Evolutionary conservation across 2,329 filamentous ascomycete species (phyloP).

Genomic region (Cordyceps tenuipes): DNA sequence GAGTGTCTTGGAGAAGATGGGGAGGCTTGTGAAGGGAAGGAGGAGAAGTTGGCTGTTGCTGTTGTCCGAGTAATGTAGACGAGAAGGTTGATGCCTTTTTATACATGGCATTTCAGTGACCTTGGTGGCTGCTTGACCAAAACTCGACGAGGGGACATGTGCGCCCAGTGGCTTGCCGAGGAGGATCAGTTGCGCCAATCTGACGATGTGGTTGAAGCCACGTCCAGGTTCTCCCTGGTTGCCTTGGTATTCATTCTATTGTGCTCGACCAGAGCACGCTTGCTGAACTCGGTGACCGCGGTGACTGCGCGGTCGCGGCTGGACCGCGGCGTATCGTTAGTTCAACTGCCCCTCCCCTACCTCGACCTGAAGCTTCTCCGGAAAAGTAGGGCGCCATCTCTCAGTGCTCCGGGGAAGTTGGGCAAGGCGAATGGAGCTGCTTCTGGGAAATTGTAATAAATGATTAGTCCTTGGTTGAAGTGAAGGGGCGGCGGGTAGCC

Average conservation of each 20-base stretch:
- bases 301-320: background rate
- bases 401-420: background rate
- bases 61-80: background rate
- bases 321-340: background rate
- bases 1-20: background rate
- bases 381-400: background rate
- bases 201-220: background rate
- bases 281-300: background rate
- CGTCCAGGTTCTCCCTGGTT: background rate
- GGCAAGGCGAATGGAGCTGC: background rate
- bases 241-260: background rate
- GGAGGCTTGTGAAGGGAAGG: background rate
- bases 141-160: background rate
- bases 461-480: background rate
- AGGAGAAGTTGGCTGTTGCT: background rate
- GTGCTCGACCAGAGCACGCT: background rate
- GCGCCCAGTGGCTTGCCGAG: background rate
- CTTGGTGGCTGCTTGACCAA: background rate
- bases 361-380: background rate
- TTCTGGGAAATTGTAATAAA: background rate
- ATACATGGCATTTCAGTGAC: background rate
- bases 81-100: background rate
- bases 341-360: background rate
- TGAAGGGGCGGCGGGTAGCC: background rate
- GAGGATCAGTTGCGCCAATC: background rate